Evolutionary conservation across 176 grass and related monocot genomes (phyloP), one percentile per base, ranked within the genome.

Genomic region (Panicum miliaceum): DNA sequence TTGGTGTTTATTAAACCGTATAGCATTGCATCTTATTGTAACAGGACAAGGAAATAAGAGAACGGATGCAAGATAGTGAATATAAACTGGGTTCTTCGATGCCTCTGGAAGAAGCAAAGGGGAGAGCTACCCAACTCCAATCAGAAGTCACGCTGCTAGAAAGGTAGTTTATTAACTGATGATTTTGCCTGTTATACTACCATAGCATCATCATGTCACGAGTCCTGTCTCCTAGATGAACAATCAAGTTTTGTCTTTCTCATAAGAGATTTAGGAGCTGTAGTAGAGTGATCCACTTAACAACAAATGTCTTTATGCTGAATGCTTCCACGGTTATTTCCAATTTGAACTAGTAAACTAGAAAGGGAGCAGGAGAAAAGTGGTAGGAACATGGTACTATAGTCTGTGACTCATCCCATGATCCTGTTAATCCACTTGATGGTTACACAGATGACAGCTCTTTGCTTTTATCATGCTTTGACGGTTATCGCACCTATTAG

Each of bases 1-100:
- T 79, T 65, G 41, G 41, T 76, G 57, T 36, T 78, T 79, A 43
- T 74, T 81, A 13, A 46, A 43, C 13, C 19, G 15, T 64, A 36
- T 10, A 68, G 7, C 18, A 58, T 40, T 72, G n/a, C 34, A 64
- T 86, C 23, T 57, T 42, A 75, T 74, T 52, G 76, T 77, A 87
- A 66, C 63, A 99, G 91, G 96, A 99, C 71, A 92, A 99, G 79
- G 89, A 94, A 91, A 89, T 99, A 87, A 94, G 91, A 82, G 81
- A 84, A 41, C 82, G 84, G 18, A 89, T 99, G 67, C 88, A 90
- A 51, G 91, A 87, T 60, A 99, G 93, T 87, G 93, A 99, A 75
- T 90, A 83, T 81, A 94, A 96, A 79, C 64, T 99, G 64, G 96
- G 93, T 42, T 85, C 85, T 56, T 94, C 89, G 8, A 99, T 99